Conservation (phyloP, 805 yeast species). For the Saccharomycopsis fermentans region DNA sequence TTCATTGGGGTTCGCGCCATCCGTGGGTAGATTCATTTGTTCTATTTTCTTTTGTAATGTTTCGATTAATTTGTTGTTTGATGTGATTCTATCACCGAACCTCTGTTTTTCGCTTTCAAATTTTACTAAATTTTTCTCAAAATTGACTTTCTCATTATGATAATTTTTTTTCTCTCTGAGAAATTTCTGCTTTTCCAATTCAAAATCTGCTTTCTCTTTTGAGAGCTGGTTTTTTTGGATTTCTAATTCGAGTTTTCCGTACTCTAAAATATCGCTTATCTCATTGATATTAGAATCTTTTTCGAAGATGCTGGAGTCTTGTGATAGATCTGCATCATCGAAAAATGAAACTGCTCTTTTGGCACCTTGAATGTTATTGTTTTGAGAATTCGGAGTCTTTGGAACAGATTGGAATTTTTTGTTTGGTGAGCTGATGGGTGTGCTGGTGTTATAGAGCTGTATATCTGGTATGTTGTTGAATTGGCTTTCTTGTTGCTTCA, state of each 20-base stretch:
- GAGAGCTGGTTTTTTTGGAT: not conserved
- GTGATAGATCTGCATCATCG: not conserved
- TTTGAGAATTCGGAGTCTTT: not conserved
- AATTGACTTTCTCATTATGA: not conserved
- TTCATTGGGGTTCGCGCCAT: not conserved
- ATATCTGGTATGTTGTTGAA: not conserved
- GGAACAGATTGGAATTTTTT: not conserved
- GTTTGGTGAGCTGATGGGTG: not conserved
- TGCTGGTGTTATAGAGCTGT: not conserved
- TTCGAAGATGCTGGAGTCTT: not conserved
- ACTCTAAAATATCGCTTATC: not conserved
- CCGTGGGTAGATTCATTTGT: not conserved
- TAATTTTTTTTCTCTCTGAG: not conserved
- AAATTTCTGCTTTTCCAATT: not conserved
- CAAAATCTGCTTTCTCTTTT: conserved; percentile 1
- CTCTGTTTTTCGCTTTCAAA: not conserved
- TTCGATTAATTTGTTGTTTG: not conserved
- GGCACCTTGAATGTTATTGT: not conserved
- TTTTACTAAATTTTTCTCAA: not conserved
- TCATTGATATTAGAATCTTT: not conserved
- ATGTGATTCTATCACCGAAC: not conserved
- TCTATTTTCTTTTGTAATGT: not conserved
- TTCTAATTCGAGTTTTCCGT: not conserved
- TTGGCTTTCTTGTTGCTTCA: not conserved
- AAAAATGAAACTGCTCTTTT: not conserved